phyloP scores from a whole-genome alignment of 2,329 filamentous ascomycete species.

The Furcasterigmium sp. region DNA sequence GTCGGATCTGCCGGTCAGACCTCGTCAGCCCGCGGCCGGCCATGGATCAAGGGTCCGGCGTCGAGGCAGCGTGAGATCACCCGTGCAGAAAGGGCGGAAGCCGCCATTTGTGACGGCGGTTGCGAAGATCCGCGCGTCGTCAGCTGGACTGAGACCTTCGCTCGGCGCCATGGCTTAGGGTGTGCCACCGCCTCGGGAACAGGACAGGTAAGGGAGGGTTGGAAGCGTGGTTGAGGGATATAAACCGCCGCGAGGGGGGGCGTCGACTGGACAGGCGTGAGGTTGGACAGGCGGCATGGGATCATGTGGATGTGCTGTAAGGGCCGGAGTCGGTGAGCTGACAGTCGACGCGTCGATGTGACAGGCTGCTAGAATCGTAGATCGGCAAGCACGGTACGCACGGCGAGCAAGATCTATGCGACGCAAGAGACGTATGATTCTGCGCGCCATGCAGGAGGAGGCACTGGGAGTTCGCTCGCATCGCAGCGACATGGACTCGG shows the following conservation, averaged over 20 bases:
- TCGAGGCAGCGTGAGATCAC: background rate
- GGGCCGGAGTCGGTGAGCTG: background rate
- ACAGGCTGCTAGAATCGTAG: background rate
- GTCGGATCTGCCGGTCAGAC: background rate
- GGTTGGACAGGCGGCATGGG: background rate
- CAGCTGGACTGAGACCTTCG: background rate
- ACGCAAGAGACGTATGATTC: background rate
- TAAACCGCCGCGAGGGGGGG: background rate
- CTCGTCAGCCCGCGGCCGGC: background rate
- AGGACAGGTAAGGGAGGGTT: background rate
- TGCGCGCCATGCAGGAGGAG: background rate
- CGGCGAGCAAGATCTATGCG: background rate
- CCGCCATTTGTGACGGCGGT: background rate
- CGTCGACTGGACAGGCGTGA: background rate
- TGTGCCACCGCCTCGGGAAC: background rate
- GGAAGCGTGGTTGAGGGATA: background rate
- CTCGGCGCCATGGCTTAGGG: background rate
- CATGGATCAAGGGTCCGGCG: background rate
- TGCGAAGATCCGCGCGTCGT: background rate
- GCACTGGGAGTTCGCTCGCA: too few species aligned
- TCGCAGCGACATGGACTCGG: too few species aligned
- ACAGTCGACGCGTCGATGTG: background rate
- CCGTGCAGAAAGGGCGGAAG: background rate
- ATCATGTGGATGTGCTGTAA: background rate
- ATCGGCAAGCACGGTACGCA: background rate